These are phyloP conservation scores for Solanum chilense DNA, from an alignment of 257 asterid species.

Conservation along the genomic window DNA sequence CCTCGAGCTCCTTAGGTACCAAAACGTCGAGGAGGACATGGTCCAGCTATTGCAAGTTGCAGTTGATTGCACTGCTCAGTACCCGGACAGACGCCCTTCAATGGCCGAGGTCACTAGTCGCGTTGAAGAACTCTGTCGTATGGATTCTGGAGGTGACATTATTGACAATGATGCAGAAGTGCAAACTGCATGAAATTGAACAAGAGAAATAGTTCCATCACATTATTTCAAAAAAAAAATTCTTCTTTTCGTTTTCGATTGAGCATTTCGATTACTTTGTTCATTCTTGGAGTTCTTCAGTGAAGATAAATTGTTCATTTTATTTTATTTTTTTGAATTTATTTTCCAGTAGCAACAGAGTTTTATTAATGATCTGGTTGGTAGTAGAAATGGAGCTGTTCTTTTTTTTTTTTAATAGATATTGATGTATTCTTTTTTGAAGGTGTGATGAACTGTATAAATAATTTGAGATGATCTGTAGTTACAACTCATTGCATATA, in stretches of 20 bases:
- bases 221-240: not conserved
- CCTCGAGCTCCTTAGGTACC: slow-evolving; percentile 27
- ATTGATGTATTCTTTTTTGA: not conserved
- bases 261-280: not conserved
- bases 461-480: not conserved
- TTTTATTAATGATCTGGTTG: not conserved
- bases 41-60: slow-evolving; percentile 44
- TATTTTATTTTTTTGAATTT: not conserved
- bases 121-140: slow-evolving; percentile 24
- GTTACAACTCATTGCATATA: not conserved
- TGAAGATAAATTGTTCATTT: not conserved
- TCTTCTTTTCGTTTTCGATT: not conserved
- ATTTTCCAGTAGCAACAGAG: not conserved
- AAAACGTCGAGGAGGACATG: slow-evolving; percentile 40
- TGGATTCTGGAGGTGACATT: slow-evolving; percentile 10
- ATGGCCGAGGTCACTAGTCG: slow-evolving; percentile 25
- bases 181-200: not conserved
- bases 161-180: not conserved
- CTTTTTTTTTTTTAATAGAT: not conserved
- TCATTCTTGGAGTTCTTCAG: slow-evolving; percentile 3
- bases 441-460: not conserved
- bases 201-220: not conserved
- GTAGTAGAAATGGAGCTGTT: not conserved
- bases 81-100: slow-evolving; percentile 42
- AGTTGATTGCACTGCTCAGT: slow-evolving; percentile 33